phyloP scores from a whole-genome alignment of 2,329 filamentous ascomycete genomes.

The Talaromyces sp. region DNA sequence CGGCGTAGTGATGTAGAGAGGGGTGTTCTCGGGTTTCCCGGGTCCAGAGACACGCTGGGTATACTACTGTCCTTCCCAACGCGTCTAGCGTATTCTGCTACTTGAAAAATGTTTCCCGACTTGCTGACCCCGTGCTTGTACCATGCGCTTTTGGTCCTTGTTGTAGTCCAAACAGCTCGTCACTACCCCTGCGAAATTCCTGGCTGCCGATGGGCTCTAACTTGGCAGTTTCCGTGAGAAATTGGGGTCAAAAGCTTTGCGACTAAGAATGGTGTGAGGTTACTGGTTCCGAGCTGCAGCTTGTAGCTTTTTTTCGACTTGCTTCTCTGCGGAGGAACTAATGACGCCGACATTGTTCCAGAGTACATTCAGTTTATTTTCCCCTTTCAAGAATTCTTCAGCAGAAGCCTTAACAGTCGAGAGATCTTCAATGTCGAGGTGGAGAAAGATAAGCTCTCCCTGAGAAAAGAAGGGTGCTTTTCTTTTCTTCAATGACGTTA shows the following conservation, averaged over 20 bases:
- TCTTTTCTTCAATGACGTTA: constrained; percentile 12
- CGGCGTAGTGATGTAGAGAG: neutral
- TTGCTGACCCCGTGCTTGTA: constrained; percentile 18
- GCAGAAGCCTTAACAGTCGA: constrained; percentile 34
- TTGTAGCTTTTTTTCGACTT: constrained; percentile 33
- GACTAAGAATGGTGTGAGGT: constrained; percentile 32
- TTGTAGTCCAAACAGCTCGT: constrained; percentile 16
- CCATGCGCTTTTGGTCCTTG: constrained; percentile 10
- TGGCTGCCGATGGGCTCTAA: constrained; percentile 16
- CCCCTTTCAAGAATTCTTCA: constrained; percentile 29
- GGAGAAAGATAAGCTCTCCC: constrained; percentile 40
- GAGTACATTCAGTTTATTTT: constrained; percentile 35
- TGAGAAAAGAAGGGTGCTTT: constrained; percentile 21
- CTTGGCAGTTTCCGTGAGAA: constrained; percentile 25
- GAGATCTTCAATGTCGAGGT: constrained; percentile 43
- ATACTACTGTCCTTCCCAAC: constrained; percentile 11
- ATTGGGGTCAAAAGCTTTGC: constrained; percentile 33
- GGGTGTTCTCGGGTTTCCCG: neutral
- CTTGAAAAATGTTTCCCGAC: constrained; percentile 17
- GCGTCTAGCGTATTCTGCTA: constrained; percentile 13
- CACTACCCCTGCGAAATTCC: constrained; percentile 17
- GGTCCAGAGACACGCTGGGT: constrained; percentile 10
- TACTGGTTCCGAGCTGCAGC: constrained; percentile 33
- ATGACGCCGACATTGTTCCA: constrained; percentile 35
- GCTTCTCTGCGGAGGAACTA: constrained; percentile 29